phyloP scores from a whole-genome alignment of 208 protist species.

The Sergeia podlipaevii region DNA sequence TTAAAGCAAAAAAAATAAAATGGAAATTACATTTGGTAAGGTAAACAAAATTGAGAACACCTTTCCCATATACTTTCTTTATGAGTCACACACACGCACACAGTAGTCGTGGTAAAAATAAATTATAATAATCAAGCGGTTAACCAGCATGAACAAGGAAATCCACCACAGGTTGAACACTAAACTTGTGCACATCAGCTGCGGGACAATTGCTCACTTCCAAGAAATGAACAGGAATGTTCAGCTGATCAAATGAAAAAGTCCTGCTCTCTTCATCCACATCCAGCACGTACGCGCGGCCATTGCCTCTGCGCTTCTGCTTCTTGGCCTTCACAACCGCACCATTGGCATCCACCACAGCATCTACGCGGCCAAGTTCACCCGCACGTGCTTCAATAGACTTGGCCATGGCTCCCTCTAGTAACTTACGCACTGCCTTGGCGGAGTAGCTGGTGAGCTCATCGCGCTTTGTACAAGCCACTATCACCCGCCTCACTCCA shows the following conservation, averaged over 20 bases:
- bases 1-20: too few relatives aligned
- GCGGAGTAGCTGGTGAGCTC: conserved; percentile 78
- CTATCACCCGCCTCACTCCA: conserved; percentile 47
- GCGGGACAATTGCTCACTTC: conserved; percentile 27
- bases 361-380: conserved; percentile 54
- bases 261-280: conserved; percentile 33
- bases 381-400: conserved; percentile 41
- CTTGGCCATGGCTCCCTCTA: conserved; percentile 61
- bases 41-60: too few relatives aligned
- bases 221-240: conserved; percentile 27
- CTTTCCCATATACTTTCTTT: too few relatives aligned
- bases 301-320: too few relatives aligned
- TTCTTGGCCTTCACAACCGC: conserved; percentile 19
- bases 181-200: conserved; percentile 9
- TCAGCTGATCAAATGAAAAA: conserved; percentile 20
- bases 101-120: too few relatives aligned
- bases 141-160: too few relatives aligned
- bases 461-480: conserved; percentile 84
- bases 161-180: conserved; percentile 16
- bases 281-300: conserved; percentile 27
- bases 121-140: too few relatives aligned
- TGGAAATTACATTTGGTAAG: too few relatives aligned
- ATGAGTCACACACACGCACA: too few relatives aligned
- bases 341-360: conserved; percentile 53
- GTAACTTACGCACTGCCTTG: conserved; percentile 64